phyloP scores from a whole-genome alignment of 2,329 filamentous ascomycete genomes.

The Dendrostoma leiphaemia region DNA sequence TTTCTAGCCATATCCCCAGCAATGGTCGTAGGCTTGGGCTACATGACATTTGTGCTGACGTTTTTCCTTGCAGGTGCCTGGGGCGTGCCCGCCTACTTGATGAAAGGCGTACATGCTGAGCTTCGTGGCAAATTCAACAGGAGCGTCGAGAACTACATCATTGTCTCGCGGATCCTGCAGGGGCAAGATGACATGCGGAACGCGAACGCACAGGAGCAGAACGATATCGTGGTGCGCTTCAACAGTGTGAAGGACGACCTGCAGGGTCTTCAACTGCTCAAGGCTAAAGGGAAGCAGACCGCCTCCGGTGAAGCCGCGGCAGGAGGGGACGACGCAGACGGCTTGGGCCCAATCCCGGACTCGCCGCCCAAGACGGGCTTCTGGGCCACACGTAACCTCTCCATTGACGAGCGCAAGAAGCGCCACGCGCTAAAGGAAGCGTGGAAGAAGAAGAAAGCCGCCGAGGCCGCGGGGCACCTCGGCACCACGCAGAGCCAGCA shows the following conservation, averaged over 20 bases:
- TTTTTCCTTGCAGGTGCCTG: conserved; percentile 64
- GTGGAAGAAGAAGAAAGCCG: conserved; percentile 36
- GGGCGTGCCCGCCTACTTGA: conserved; percentile 75
- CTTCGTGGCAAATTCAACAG: conserved; percentile 68
- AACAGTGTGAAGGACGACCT: conserved; percentile 58
- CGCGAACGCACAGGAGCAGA: conserved; percentile 56
- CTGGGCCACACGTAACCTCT: conserved; percentile 44
- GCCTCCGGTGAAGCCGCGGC: conserved; percentile 26
- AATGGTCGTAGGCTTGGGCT: no score
- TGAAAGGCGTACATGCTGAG: conserved; percentile 80
- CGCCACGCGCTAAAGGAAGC: conserved; percentile 46
- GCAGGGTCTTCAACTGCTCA: conserved; percentile 56
- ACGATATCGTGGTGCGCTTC: conserved; percentile 66
- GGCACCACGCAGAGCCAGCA: conserved; percentile 10
- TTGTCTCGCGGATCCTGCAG: conserved; percentile 72
- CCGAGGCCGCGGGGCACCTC: conserved; percentile 13
- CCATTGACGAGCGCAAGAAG: conserved; percentile 50
- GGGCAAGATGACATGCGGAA: conserved; percentile 64
- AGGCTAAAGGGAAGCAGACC: conserved; percentile 43
- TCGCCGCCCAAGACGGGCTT: conserved; percentile 42
- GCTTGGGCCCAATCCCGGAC: not conserved
- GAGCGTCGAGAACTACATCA: conserved; percentile 75
- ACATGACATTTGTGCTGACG: no score
- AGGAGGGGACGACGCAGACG: not conserved
- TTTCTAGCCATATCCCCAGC: no score